Conservation (phyloP, 371 early-diverging fungal species). For the Syncephalis plumigaleata region DNA sequence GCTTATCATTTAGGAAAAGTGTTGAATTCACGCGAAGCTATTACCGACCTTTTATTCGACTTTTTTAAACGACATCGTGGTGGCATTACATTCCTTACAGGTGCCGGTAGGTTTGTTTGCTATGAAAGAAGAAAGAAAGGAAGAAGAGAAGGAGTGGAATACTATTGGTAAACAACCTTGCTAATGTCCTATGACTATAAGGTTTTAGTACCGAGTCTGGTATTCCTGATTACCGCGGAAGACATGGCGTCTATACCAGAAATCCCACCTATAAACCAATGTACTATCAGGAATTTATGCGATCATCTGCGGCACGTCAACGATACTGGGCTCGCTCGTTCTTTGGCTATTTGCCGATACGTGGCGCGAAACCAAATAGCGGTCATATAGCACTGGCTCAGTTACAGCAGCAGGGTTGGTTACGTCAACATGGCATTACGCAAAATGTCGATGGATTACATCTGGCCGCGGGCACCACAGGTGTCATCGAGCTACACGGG, state of each 20-base stretch:
- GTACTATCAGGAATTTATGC: conserved; percentile 47
- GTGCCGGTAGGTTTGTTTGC: conserved; percentile 19
- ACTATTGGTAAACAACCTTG: background rate
- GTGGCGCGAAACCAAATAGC: conserved; percentile 45
- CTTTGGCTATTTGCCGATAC: conserved; percentile 60
- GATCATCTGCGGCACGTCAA: conserved; percentile 37
- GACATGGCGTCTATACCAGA: conserved; percentile 53
- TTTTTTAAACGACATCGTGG: background rate
- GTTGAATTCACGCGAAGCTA: too few relatives aligned
- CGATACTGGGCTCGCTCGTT: conserved; percentile 89
- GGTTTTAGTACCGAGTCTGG: conserved; percentile 68
- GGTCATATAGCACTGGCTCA: conserved; percentile 41
- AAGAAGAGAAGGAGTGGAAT: background rate
- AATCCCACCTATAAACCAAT: conserved; percentile 72
- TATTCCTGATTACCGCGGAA: conserved; percentile 82
- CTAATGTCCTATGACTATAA: too few relatives aligned
- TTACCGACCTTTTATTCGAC: background rate
- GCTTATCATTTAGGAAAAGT: too few relatives aligned
- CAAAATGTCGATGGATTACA: conserved; percentile 89
- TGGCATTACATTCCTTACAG: conserved; percentile 19
- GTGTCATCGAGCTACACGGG: conserved; percentile 74
- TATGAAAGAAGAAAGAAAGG: background rate
- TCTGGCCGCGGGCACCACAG: conserved; percentile 26
- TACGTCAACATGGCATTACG: conserved; percentile 44
- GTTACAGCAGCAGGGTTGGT: conserved; percentile 19